Evolutionary conservation across 306 rosid genomes (phyloP), one percentile per base, ranked within the genome.

Genomic region (Morella rubra): DNA sequence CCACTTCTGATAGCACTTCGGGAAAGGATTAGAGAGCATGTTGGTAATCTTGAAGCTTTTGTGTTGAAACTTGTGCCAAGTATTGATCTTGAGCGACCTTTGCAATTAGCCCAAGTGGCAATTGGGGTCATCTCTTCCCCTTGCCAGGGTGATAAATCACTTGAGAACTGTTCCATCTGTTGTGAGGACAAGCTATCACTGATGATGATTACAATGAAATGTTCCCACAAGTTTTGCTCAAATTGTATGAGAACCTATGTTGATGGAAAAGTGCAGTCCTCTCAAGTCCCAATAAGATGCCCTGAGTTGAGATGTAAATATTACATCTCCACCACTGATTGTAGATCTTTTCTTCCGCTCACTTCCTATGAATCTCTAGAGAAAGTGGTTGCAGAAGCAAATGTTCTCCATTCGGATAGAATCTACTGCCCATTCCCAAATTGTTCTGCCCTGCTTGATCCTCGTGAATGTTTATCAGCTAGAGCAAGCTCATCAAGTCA

Each of bases 221-320:
- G 98, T 84, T 92, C 92, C 6, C 98, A 95, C 81, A 89, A 81
- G 74, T 95, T 90, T 70, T 95, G 98, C 76, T 92, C 98, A 0
- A 90, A 88, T 76, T 95, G 98, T 75, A 79, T 95, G 96, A 89
- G 86, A 73, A 82, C 90, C 37, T 92, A 90, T 80, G 96, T 78
- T 66, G 89, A 89, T 69, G 89, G 83, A 78, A 95, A 92, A 79
- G 73, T 95, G 53, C 88, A 81, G 78, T 83, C 90, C 66, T 88
- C 88, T 74, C 95, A 87, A 80, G 96, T 92, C 66, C 97, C 98
- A 40, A 85, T 89, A 56, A 83, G 87, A 82, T 95, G 98, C 74
- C 97, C 98, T 79, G 91, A 89, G 81, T 86, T 84, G 73, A 84
- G 85, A 80, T 95, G 98, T 85, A 90, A 87, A 71, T 92, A 92